These are phyloP conservation scores for Linnemannia elongata DNA, from an alignment of 192 early-diverging fungal genomes.

Conservation along the genomic window DNA sequence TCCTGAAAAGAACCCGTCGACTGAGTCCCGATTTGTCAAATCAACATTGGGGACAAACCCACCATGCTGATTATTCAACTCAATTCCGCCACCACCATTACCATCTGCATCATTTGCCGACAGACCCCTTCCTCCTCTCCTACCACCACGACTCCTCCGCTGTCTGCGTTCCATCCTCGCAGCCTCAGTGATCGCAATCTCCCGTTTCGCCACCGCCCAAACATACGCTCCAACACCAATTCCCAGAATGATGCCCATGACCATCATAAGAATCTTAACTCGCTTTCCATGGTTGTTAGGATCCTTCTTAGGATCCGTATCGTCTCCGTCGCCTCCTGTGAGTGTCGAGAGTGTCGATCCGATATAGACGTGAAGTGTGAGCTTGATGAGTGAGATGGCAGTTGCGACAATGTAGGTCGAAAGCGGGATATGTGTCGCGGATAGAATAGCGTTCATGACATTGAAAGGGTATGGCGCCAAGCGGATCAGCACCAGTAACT, in stretches of 20 bases:
- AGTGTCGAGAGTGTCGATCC: conserved; percentile 69
- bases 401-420: conserved; percentile 62
- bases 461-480: conserved; percentile 82
- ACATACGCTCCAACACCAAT: conserved; percentile 66
- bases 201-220: conserved; percentile 58
- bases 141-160: conserved; percentile 18
- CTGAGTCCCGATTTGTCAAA: background rate
- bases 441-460: conserved; percentile 71
- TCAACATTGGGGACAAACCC: conserved; percentile 18
- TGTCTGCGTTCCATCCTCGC: conserved; percentile 27
- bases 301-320: conserved; percentile 27
- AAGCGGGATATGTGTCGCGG: conserved; percentile 68
- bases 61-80: conserved; percentile 17
- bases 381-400: conserved; percentile 68
- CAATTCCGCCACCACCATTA: too few relatives aligned
- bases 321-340: conserved; percentile 41
- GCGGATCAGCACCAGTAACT: conserved; percentile 76
- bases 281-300: conserved; percentile 21
- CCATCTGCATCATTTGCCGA: background rate
- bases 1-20: background rate
- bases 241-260: conserved; percentile 49
- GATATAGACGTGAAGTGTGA: conserved; percentile 72
- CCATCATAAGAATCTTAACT: conserved; percentile 34
- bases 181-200: conserved; percentile 45
- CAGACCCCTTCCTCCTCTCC: background rate